A percentile compares a stretch with the other conserved stretches of the same genome.
phyloP scores from a whole-genome alignment of 768 basidiomycete species.

The Pisolithus sp. region DNA sequence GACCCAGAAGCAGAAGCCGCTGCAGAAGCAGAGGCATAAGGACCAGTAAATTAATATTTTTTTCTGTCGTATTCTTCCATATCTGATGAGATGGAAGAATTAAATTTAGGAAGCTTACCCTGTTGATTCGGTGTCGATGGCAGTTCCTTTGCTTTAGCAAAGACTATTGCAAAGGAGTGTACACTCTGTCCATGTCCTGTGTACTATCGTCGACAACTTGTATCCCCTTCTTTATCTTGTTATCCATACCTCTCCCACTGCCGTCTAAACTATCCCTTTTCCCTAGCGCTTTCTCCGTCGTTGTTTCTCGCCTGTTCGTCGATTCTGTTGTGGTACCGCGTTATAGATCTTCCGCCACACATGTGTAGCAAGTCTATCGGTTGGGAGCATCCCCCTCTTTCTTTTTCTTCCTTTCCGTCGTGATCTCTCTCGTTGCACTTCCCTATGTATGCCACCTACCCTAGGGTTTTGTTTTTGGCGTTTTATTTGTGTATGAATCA shows the following conservation, averaged over 20 bases:
- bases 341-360: constrained; percentile 7
- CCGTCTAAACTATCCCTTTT: background rate
- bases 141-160: constrained; percentile 11
- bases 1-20: constrained; percentile 43
- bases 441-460: constrained; percentile 9
- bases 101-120: constrained; percentile 13
- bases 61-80: background rate
- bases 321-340: constrained; percentile 14
- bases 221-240: constrained; percentile 12
- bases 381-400: constrained; percentile 10
- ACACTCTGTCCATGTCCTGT: constrained; percentile 23
- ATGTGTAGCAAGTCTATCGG: constrained; percentile 11
- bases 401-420: constrained; percentile 1
- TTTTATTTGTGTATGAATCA: no score
- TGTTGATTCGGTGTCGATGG: constrained; percentile 9
- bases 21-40: constrained; percentile 33
- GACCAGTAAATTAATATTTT: constrained; percentile 9
- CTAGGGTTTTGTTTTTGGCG: no score
- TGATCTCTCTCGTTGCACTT: background rate
- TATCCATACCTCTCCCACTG: constrained; percentile 12
- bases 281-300: constrained; percentile 12
- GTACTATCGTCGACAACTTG: constrained; percentile 29
- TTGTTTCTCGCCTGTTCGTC: constrained; percentile 14
- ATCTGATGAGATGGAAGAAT: constrained; percentile 9
- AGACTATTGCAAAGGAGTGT: constrained; percentile 26